Base-by-base conservation (phyloP, 2,329 filamentous ascomycete species). In the Pseudopithomyces chartarum region DNA sequence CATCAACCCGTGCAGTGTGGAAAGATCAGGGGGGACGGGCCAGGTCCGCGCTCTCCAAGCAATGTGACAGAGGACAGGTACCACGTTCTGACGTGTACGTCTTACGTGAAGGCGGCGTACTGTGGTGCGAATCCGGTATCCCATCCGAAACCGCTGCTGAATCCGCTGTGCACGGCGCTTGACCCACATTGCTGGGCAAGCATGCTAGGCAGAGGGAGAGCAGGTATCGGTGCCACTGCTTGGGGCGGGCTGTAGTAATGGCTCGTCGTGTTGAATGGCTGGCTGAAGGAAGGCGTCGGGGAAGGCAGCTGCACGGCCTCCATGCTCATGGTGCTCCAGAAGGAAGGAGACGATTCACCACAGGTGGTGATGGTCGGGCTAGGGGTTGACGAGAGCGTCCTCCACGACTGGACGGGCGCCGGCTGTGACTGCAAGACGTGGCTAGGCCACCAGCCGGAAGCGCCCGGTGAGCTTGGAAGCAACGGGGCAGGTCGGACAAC, bases 331-430 rank as follows among this genome's bases (percentile, higher is more conserved):
- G 85, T 88, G 59, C 89, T 85, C 93, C 93, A 97, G 75, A 94
- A 85, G 50, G 87, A 85, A 56, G 87, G 84, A 68, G 85, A 83
- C 52, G 87, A 88, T 73, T 95, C 91, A 73, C 84, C 84, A 53
- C 89, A 89, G 33, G 90, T 88, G 39, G 90, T 87, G 29, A 79
- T 78, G 39, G 79, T 82, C 51, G 91, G 86, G 75, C 88, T 91
- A 50, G 92, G 91, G 70, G 91, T 97, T 53, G 94, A 97, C 45
- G 93, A 90, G 54, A 97, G 82, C 65, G 97, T 87, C 76, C 90
- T 92, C 94, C 94, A 98, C 55, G 91, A 84, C 59, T 98, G 92
- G 57, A 96, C 87, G 1, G 89, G 87, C 6, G 86, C 85, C 42
- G 90, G 84, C 60, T 92, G 79, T 40, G 84, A 84, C 54, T 86